Base-by-base conservation (phyloP, 2,329 filamentous ascomycete genomes). In the Diaporthe capsici region DNA sequence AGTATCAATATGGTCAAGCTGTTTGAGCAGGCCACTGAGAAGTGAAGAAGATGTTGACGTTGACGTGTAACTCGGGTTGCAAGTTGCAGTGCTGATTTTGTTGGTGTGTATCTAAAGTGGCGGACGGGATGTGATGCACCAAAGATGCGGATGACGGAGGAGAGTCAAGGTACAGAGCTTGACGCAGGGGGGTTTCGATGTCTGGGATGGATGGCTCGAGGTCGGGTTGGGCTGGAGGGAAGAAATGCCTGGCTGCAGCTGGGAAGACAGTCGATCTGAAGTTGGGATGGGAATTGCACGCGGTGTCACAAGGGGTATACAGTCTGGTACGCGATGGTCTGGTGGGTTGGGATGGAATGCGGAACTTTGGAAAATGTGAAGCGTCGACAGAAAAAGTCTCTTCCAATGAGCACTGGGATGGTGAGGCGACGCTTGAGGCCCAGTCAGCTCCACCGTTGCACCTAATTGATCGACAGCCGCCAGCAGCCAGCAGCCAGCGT, bases 321-420 rank as follows among this genome's bases (percentile, higher is more conserved):
- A 37, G 51, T 44, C 61, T 55, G 49, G 71, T 55, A 42, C 25
- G 37, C 25, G 57, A 57, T 73, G 58, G 34, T 67, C 44, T 53
- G 44, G 71, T 53, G 61, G 71, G 51, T 73, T 71, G 68, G 68
- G 68, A 57, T 71, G 58, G 71, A 73, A 73, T 42, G 71, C 51
- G 20, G 71, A 63, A 55, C 47, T 58, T 51, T 28, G 47, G 58
- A 73, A 73, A 73, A 65, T 73, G 71, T 65, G 68, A 71, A 70
- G 58, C 71, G 71, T 73, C 71, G 55, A 65, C 58, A 73, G 71
- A 73, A 73, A 73, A 73, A 70, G 71, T 73, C 71, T 73, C 71
- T 73, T 73, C 71, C 71, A 65, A 73, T 73, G 49, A 63, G 42
- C 71, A 34, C 58, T 63, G 58, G 71, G 71, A 65, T 73, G 71